Evolutionary conservation across 2,329 filamentous ascomycete genomes (phyloP), one percentile per base, ranked within the genome.

Genomic region (Seiridium unicorne): DNA sequence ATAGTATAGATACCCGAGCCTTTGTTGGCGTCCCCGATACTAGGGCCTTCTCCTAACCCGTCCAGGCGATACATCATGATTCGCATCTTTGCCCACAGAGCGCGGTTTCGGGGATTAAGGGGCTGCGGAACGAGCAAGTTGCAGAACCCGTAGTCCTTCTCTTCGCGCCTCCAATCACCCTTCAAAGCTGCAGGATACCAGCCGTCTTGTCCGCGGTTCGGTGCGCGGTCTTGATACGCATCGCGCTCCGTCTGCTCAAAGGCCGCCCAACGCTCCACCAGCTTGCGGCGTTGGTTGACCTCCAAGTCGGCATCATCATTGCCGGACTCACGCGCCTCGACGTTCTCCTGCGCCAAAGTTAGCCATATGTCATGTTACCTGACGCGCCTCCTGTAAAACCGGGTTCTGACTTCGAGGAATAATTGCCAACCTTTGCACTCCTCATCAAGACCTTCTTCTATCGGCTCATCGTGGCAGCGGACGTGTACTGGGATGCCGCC

Each of bases 391-490:
- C 18, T 26, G 18, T 26, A 26, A 26, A 26, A 26, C 18, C 18
- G 13, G 44, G 6, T 4, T 42, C 40, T 56, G 18, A 56, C 54
- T 42, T 56, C 40, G 8, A 57, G 54, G 10, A 57, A 47, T 47
- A 57, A 34, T 46, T 57, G 42, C 54, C 54, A 57, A 6, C 54
- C 54, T 34, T 57, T 57, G 10, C 40, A 44, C 34, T 57, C 54
- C 42, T 57, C 54, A 2, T n/a, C 26, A 34, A 57, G 18, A 31
- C 44, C n/a, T n/a, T 35, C 54, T 0, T 26, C 9, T 44, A 57
- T n/a, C 7, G 54, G 54, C 26, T 47, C 54, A n/a, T 26, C 40
- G 13, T 57, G 40, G 8, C 42, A 57, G 8, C 8, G 26, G 18
- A 57, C n/a, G 18, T 57, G 26, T 31, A 31, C 54, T 18, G 54